A percentile compares a stretch with the other conserved stretches of the same genome.
Conservation (phyloP, 345 rosid species). For the Luvunga scandens region DNA sequence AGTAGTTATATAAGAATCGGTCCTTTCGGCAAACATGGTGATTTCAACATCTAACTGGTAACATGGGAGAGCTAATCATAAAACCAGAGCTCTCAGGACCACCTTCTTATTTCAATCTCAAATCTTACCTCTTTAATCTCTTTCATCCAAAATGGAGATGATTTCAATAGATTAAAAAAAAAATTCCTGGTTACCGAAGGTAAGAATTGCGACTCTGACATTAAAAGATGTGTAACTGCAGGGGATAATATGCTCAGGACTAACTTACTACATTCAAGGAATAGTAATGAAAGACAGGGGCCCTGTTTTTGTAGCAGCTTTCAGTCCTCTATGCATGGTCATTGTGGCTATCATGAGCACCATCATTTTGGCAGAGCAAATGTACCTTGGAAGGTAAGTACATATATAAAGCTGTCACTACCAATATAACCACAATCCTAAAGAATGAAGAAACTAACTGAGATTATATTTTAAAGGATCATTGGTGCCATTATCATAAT, state of each 20-base stretch:
- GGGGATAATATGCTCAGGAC: constrained; percentile 80
- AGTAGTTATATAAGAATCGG: not conserved
- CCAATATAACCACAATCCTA: not conserved
- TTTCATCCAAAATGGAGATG: not conserved
- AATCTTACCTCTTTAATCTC: not conserved
- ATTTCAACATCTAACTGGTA: not conserved
- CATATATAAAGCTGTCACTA: not conserved
- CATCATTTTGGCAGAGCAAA: constrained; percentile 69
- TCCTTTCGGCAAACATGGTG: no score
- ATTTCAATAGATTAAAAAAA: not conserved
- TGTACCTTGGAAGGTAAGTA: constrained; percentile 82
- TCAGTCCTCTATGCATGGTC: constrained; percentile 73
- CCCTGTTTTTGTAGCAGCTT: constrained; percentile 89
- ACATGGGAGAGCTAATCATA: not conserved
- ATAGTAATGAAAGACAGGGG: constrained; percentile 76
- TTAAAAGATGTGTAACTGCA: constrained; percentile 28
- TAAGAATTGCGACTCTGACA: not conserved
- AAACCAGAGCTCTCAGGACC: not conserved
- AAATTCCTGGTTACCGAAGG: not conserved
- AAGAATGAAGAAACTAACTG: not conserved
- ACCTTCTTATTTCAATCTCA: not conserved
- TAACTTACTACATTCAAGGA: constrained; percentile 77
- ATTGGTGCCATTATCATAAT: constrained; percentile 74
- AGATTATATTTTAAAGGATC: constrained; percentile 45
- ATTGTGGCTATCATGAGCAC: constrained; percentile 77